Evolutionary conservation across 2,329 filamentous ascomycete species (phyloP).

Genomic region (Diaporthe caulivora): DNA sequence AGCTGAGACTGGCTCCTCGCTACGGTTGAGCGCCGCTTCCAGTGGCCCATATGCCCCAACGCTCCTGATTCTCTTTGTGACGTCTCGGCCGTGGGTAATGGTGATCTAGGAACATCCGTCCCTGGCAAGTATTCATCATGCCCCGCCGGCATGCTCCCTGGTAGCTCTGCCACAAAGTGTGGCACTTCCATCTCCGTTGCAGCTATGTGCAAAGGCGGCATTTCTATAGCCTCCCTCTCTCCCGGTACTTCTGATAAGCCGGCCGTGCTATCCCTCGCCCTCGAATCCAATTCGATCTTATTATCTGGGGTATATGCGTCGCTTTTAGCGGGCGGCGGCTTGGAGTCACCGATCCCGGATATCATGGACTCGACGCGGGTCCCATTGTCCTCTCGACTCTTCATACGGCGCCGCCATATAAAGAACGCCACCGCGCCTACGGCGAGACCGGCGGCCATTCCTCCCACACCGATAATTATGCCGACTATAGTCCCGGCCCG

Average conservation of each 20-base stretch:
- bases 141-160: constrained; percentile 25
- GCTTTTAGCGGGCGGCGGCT: not conserved
- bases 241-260: constrained; percentile 4
- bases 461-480: not conserved
- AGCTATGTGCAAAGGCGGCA: constrained; percentile 7
- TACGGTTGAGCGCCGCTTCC: constrained; percentile 2
- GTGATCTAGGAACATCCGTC: not conserved
- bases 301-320: not conserved
- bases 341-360: constrained; percentile 1
- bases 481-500: not conserved
- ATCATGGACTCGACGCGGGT: constrained; percentile 14
- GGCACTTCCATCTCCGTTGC: constrained; percentile 22
- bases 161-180: constrained; percentile 21
- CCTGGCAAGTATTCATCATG: not conserved
- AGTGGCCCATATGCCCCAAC: not conserved
- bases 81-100: constrained; percentile 13
- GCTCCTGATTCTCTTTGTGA: constrained; percentile 14
- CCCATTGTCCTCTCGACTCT: not conserved
- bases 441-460: not conserved
- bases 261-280: constrained; percentile 1
- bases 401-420: constrained; percentile 18
- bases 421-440: constrained; percentile 1
- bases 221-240: not conserved
- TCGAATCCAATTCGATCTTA: constrained; percentile 24
- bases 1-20: not conserved